Base-by-base conservation (phyloP, 192 early-diverging fungal species). In the Kickxella alabastrina region DNA sequence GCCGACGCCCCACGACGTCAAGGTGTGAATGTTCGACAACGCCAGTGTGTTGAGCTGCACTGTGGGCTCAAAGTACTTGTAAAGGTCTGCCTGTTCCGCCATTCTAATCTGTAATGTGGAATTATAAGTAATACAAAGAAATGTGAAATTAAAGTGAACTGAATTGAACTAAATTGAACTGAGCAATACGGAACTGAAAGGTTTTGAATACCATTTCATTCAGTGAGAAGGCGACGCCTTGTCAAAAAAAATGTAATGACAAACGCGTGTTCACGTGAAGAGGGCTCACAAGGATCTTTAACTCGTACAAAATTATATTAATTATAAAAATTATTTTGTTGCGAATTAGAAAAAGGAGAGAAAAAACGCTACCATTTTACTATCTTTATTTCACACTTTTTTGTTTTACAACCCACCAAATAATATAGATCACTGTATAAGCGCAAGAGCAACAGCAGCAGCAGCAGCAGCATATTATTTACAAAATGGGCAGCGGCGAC, bases 1-100 rank as follows among this genome's bases (percentile, higher is more conserved):
- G 36, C 93, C 93, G 13, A 87, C 79, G 51, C 63, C 66, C 66
- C 66, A 74, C 43, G 66, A 70, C 18, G 62, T 62, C 18, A 79
- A 34, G 22, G 77, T 79, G 42, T 79, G 77, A 8, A 75, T 62
- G 40, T 79, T 73, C 12, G 71, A 68, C 29, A 79, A 54, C 12
- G 62, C 62, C 32, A 74, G 50, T 31, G 60, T 71, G 46, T 79
- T 79, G 27, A 43, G 55, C 53, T 66, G 70, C 35, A 79, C 70
- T 13, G 71, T 65, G 10, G 77, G 71, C 56, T 79, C 71, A 62
- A 60, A 79, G 44, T 68, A 72, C 60, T 75, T 75, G 71, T 67
- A 75, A 9, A 75, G 21, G 15, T 75, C 71, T 17, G 52, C 37
- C 28, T 54, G 61, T 39, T 62, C 63, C 2, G 59, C 55, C 71